Evolutionary conservation across 2,329 filamentous ascomycete species (phyloP).

Genomic region (Dactylonectria estremocensis): DNA sequence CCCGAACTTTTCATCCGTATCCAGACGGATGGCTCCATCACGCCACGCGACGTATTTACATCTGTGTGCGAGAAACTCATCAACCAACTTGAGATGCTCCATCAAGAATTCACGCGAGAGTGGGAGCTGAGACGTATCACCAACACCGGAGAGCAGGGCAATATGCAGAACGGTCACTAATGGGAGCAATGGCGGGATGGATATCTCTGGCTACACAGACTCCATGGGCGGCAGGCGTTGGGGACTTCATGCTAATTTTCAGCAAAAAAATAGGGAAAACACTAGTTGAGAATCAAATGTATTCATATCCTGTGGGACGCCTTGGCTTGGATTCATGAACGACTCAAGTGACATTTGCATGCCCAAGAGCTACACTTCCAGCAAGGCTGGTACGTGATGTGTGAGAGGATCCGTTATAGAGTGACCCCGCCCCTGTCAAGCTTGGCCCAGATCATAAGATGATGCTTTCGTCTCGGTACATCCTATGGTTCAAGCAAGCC

Average conservation of each 20-base stretch:
- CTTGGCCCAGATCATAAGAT: slow-evolving; percentile 17
- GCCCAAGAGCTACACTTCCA: slow-evolving; percentile 2
- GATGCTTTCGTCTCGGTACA: slow-evolving; percentile 20
- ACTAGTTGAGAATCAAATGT: slow-evolving; percentile 39
- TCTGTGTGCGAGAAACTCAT: slow-evolving; percentile 87
- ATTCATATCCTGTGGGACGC: slow-evolving; percentile 26
- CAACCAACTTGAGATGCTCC: slow-evolving; percentile 83
- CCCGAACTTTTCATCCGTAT: slow-evolving; percentile 80
- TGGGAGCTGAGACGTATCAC: slow-evolving; percentile 91
- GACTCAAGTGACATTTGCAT: slow-evolving; percentile 29
- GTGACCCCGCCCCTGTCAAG: slow-evolving; percentile 5
- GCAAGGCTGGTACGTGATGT: background rate
- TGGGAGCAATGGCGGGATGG: slow-evolving; percentile 16
- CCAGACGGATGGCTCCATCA: slow-evolving; percentile 90
- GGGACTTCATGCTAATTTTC: slow-evolving; percentile 45
- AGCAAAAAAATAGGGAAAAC: slow-evolving; percentile 33
- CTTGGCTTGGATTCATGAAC: slow-evolving; percentile 15
- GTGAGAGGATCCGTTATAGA: background rate
- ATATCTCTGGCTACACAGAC: slow-evolving; percentile 35
- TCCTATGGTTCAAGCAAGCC: slow-evolving; percentile 41
- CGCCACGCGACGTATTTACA: slow-evolving; percentile 90
- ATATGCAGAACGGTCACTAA: slow-evolving; percentile 57
- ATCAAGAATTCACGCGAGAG: slow-evolving; percentile 92
- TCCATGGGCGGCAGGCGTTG: slow-evolving; percentile 46
- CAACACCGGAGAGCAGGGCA: slow-evolving; percentile 72